Evolutionary conservation across 257 asterid species (phyloP).

Genomic region (Solanum chiquidenum): DNA sequence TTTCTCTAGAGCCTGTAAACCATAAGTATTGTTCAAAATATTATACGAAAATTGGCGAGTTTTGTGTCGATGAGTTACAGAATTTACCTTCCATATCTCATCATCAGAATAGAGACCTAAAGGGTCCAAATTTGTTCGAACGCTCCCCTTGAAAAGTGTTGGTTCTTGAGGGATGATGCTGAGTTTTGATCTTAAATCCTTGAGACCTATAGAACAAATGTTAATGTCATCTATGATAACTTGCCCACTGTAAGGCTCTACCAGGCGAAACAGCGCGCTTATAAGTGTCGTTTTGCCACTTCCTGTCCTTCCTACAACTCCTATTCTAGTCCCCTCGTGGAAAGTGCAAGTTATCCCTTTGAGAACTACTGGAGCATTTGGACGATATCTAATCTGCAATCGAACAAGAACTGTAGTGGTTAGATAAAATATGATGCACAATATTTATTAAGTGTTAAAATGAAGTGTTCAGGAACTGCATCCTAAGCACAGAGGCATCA

Average conservation of each 20-base stretch:
- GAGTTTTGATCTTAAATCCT: constrained; percentile 58
- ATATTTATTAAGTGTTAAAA: not conserved
- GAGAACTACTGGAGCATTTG: constrained; percentile 65
- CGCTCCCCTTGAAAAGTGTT: constrained; percentile 65
- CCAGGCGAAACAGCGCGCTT: constrained; percentile 67
- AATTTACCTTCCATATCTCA: constrained; percentile 63
- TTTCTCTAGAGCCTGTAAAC: constrained; percentile 49
- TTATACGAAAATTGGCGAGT: not conserved
- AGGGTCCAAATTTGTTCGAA: constrained; percentile 72
- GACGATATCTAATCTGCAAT: constrained; percentile 56
- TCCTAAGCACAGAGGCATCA: not conserved
- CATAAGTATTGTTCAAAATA: not conserved
- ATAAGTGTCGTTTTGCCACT: constrained; percentile 79
- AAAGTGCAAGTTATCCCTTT: constrained; percentile 71
- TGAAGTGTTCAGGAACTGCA: not conserved
- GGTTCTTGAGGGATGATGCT: constrained; percentile 90
- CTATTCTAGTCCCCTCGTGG: constrained; percentile 53
- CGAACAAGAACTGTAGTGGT: not conserved
- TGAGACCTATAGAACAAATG: constrained; percentile 59
- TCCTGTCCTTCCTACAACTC: constrained; percentile 85
- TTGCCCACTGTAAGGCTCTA: constrained; percentile 57
- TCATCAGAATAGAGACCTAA: constrained; percentile 55
- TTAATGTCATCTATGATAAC: constrained; percentile 50
- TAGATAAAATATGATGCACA: not conserved
- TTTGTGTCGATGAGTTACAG: not conserved